Evolutionary conservation across 2,329 filamentous ascomycete genomes (phyloP), one percentile per base, ranked within the genome.

Genomic region (Fusarium xyrophilum): DNA sequence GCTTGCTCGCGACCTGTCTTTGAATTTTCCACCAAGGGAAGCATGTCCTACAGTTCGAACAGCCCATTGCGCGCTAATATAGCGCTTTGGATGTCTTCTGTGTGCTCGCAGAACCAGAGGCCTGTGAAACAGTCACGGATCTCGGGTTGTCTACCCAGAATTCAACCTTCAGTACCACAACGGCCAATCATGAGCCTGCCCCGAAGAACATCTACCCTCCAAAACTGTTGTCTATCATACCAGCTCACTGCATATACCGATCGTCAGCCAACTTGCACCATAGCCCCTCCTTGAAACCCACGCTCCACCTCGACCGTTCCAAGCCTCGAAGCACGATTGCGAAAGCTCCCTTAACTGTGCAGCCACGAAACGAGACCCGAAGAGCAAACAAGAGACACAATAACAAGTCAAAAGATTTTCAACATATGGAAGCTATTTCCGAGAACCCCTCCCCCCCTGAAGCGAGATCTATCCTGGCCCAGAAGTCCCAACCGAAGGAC

Each of bases 71-170:
- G 0, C 9, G 7, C 21, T 53, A 11, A 8, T 10, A 10, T 5
- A 3, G 11, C 1, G 3, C 2, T 1, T 0, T 4, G 5, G 12
- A 13, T 10, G 8, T 2, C 4, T 15, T 32, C 7, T 17, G 21
- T 9, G 14, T 13, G 3, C 27, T 27, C 23, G 4, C 5, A 1
- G 38, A 10, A 12, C 12, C 28, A 53, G 3, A 14, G 5, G 13
- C 13, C 7, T n/a, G 9, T 7, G n/a, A 46, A 32, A 6, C 19
- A 11, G 21, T 8, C 12, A 6, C 27, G 11, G 13, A 21, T 32
- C 38, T 17, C 13, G 6, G 46, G 13, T 23, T n/a, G 21, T 17
- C 38, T 32, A 30, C 28, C 12, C 9, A 32, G 17, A 32, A n/a
- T 17, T 12, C n/a, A 19, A 30, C 36, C 28, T 9, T 7, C 27